Evolutionary conservation across 768 basidiomycete species (phyloP).

Genomic region (Hygrocybe punicea): DNA sequence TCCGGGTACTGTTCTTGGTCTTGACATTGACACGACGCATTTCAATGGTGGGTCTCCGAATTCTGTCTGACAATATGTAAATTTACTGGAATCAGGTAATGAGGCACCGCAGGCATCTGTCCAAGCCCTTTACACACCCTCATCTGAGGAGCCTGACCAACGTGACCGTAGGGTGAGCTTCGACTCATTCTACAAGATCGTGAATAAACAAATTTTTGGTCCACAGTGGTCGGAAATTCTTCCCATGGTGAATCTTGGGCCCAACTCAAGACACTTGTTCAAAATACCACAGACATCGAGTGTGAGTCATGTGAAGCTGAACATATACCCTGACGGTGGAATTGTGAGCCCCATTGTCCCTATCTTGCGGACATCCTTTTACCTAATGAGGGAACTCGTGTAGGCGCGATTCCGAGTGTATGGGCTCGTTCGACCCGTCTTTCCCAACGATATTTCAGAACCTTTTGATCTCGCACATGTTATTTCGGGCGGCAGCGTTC

Average conservation of each 20-base stretch:
- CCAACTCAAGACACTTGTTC: constrained; percentile 87
- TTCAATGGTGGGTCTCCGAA: constrained; percentile 65
- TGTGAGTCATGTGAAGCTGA: constrained; percentile 82
- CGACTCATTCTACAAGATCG: neutral
- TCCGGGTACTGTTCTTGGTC: constrained; percentile 66
- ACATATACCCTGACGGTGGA: constrained; percentile 96
- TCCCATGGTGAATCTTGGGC: constrained; percentile 71
- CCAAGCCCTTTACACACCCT: constrained; percentile 48
- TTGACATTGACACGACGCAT: constrained; percentile 93
- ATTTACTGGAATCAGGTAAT: constrained; percentile 50
- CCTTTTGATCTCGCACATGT: constrained; percentile 87
- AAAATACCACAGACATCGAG: constrained; percentile 50
- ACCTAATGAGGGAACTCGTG: constrained; percentile 8
- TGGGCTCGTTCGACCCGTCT: constrained; percentile 68
- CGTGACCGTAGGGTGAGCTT: constrained; percentile 54
- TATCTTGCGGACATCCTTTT: neutral
- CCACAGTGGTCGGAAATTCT: constrained; percentile 80
- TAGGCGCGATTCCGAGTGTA: constrained; percentile 93
- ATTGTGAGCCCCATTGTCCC: constrained; percentile 58
- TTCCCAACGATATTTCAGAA: constrained; percentile 45
- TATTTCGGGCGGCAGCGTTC: constrained; percentile 81
- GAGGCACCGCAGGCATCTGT: constrained; percentile 84
- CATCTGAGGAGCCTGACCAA: constrained; percentile 42
- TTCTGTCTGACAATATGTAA: neutral
- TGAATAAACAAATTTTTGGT: neutral